Conservation (phyloP, 441 rosid genomes). For the Hura crepitans region DNA sequence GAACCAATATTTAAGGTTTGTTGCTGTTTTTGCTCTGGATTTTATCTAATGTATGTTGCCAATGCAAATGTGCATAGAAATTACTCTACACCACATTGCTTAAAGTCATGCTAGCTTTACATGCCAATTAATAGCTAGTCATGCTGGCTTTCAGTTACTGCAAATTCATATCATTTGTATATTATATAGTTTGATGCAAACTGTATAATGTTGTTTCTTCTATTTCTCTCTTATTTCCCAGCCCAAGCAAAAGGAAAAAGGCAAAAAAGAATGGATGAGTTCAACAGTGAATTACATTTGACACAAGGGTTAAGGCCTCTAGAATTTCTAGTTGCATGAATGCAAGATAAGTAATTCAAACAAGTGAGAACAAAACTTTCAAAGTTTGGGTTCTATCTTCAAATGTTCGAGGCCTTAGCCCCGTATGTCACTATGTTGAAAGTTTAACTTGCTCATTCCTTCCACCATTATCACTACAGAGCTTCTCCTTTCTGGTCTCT, state of each 20-base stretch:
- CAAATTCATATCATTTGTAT: background rate
- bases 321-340: too few species aligned
- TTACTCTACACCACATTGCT: too few species aligned
- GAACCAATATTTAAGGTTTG: constrained; percentile 92
- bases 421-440: background rate
- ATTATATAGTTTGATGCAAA: constrained; percentile 7
- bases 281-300: background rate
- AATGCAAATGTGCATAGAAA: too few species aligned
- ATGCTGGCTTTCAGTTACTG: too few species aligned
- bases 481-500: background rate
- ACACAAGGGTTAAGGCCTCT: too few species aligned
- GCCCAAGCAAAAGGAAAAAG: background rate
- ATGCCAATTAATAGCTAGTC: background rate
- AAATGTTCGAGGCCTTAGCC: background rate
- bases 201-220: background rate
- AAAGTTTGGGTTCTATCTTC: too few species aligned
- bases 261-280: background rate
- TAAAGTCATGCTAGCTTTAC: background rate
- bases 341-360: too few species aligned
- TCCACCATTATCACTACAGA: background rate
- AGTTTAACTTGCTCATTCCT: background rate
- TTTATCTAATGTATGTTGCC: too few species aligned
- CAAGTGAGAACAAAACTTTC: too few species aligned
- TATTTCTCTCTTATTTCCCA: background rate
- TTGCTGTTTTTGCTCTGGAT: constrained; percentile 14